Evolutionary conservation across 768 basidiomycete species (phyloP), one percentile per base, ranked within the genome.

Genomic region (Lyophyllum atratum): DNA sequence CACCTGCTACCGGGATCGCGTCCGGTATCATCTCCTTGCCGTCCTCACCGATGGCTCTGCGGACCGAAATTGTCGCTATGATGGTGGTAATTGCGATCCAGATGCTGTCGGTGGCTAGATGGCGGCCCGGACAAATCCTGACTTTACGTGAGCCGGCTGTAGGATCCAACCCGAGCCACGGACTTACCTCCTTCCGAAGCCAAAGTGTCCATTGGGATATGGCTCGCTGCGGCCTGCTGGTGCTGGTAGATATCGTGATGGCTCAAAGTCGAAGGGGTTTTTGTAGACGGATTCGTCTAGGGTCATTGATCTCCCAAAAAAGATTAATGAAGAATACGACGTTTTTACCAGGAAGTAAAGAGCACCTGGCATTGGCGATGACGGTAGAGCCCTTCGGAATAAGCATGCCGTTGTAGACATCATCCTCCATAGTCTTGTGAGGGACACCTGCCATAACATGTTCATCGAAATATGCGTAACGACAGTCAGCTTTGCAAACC

Each of bases 41-140:
- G n/a, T 52, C 39, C 28, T 54, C 51, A 17, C 59, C 58, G 22
- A 49, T n/a, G n/a, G 49, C 53, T n/a, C 34, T 50, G 11, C 34
- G 52, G 15, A 62, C 49, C 15, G 28, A 29, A n/a, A 55, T 40
- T 8, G 53, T 51, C 14, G 58, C 37, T 8, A 62, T 22, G 5
- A 56, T 56, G 7, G 40, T 37, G 2, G 61, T 55, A 12, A 63
- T 53, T 21, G 46, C 59, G 19, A 63, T 60, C 63, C 70, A 71
- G 21, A 75, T 12, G 17, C 73, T 76, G 4, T 71, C 67, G 25
- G 78, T 75, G 1, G 76, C 79, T 28, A 81, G 62, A 42, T 75
- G 49, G 22, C 68, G 59, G 9, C 50, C 50, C 26, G 40, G 39
- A 42, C 50, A 52, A 26, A 42, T 26, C 15, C 50, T 52, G 34